Conservation (phyloP, 1,139 yeast species). For the Candida sanyaensis region DNA sequence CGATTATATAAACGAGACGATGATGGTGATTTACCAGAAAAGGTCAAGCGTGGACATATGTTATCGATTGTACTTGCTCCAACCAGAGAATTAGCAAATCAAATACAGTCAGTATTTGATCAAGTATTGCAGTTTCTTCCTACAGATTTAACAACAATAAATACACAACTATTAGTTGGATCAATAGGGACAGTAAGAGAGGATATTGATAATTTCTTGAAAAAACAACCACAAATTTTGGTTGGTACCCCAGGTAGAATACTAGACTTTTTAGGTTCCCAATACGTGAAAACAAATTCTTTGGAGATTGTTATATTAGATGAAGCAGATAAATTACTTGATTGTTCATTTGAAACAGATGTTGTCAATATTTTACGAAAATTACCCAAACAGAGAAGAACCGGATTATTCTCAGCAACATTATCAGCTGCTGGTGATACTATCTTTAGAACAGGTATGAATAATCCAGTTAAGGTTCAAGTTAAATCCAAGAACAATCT, state of each 20-base stretch:
- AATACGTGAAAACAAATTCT: conserved; percentile 52
- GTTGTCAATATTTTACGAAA: conserved; percentile 64
- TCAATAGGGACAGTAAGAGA: conserved; percentile 72
- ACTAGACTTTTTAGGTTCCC: conserved; percentile 63
- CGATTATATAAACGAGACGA: conserved; percentile 24
- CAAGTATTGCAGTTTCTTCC: conserved; percentile 63
- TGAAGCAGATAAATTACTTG: conserved; percentile 90
- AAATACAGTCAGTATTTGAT: conserved; percentile 69
- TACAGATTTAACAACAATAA: conserved; percentile 41
- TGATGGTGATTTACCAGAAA: conserved; percentile 27
- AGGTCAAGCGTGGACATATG: conserved; percentile 60
- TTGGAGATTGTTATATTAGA: conserved; percentile 81
- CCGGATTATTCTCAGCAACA: conserved; percentile 93
- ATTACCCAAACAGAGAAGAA: conserved; percentile 87
- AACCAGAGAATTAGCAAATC: conserved; percentile 89
- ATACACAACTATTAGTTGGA: conserved; percentile 79
- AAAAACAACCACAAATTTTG: conserved; percentile 65
- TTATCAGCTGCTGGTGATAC: conserved; percentile 74
- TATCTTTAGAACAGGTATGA: conserved; percentile 76
- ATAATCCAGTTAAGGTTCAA: conserved; percentile 83
- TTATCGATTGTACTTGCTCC: conserved; percentile 80
- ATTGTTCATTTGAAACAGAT: conserved; percentile 72
- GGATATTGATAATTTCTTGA: conserved; percentile 62
- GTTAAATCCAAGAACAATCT: conserved; percentile 53
- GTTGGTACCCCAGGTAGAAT: conserved; percentile 95